Evolutionary conservation across 2,329 filamentous ascomycete genomes (phyloP).

Genomic region (Beauveria sp.): DNA sequence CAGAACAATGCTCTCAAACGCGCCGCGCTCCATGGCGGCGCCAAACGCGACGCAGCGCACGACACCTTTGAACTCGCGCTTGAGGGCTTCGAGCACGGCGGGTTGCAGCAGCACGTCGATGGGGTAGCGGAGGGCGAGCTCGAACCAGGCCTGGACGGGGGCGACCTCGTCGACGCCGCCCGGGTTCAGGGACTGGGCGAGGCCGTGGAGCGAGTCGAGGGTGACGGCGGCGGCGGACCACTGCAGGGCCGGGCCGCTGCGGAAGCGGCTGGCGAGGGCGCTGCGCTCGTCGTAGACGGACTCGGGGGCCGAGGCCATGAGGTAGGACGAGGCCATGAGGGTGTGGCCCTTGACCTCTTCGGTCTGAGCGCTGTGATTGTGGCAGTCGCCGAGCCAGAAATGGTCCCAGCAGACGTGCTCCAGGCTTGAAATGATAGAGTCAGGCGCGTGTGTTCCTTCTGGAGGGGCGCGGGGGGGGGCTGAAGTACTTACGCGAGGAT

Average conservation of each 20-base stretch:
- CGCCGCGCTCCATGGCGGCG: slow-evolving; percentile 36
- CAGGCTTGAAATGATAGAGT: slow-evolving; percentile 26
- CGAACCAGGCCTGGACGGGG: slow-evolving; percentile 49
- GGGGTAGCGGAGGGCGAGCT: slow-evolving; percentile 36
- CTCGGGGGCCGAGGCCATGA: slow-evolving; percentile 31
- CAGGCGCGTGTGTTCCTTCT: background rate
- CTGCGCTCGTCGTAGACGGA: slow-evolving; percentile 23
- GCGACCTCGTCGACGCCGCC: slow-evolving; percentile 33
- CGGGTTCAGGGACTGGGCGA: slow-evolving; percentile 37
- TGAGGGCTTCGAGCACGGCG: slow-evolving; percentile 28
- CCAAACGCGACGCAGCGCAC: slow-evolving; percentile 42
- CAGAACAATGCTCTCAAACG: slow-evolving; percentile 38
- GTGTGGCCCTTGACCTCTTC: slow-evolving; percentile 31
- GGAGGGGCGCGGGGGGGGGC: background rate
- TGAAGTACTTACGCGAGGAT: slow-evolving; percentile 38
- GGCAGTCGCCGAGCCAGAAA: slow-evolving; percentile 34
- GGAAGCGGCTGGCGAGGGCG: slow-evolving; percentile 15
- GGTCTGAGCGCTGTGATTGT: slow-evolving; percentile 23
- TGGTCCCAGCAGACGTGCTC: slow-evolving; percentile 48
- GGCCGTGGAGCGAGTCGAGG: slow-evolving; percentile 34
- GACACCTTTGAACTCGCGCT: slow-evolving; percentile 32
- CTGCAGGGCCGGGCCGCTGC: slow-evolving; percentile 19
- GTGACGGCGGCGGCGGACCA: slow-evolving; percentile 35
- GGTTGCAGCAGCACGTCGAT: slow-evolving; percentile 28
- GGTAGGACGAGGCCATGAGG: slow-evolving; percentile 36